Percentiles rank a stretch among this genome's conserved stretches.
These are phyloP conservation scores for Alnus glutinosa DNA, from an alignment of 306 rosid species.

Conservation along the genomic window DNA sequence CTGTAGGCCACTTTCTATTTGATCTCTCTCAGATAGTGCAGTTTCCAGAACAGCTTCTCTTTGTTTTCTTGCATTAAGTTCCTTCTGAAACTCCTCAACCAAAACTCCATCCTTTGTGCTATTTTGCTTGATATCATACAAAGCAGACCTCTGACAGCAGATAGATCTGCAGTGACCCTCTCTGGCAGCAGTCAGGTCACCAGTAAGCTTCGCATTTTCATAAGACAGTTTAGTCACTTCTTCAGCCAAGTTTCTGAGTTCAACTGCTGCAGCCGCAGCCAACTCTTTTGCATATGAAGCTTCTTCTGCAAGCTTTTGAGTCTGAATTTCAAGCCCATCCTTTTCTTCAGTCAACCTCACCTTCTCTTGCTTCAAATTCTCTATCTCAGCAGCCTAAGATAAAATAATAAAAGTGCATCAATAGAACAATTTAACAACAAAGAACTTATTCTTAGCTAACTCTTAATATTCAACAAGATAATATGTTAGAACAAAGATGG, in stretches of 20 bases:
- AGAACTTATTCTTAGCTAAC: neutral
- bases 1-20: slow-evolving; percentile 55
- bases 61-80: slow-evolving; percentile 58
- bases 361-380: slow-evolving; percentile 74
- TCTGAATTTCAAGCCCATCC: slow-evolving; percentile 76
- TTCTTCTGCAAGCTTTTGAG: slow-evolving; percentile 72
- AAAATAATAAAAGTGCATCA: slow-evolving; percentile 21
- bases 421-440: neutral
- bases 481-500: slow-evolving; percentile 8
- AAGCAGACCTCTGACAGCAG: slow-evolving; percentile 44
- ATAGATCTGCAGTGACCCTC: slow-evolving; percentile 45
- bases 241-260: slow-evolving; percentile 81
- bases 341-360: slow-evolving; percentile 67
- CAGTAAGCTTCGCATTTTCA: slow-evolving; percentile 66
- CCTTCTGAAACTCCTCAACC: slow-evolving; percentile 60
- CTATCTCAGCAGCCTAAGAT: slow-evolving; percentile 69
- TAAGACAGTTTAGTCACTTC: slow-evolving; percentile 80
- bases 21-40: slow-evolving; percentile 53
- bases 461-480: slow-evolving; percentile 7
- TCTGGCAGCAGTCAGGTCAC: slow-evolving; percentile 58
- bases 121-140: slow-evolving; percentile 45
- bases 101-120: slow-evolving; percentile 39
- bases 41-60: slow-evolving; percentile 69
- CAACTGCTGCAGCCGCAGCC: slow-evolving; percentile 86
- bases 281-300: slow-evolving; percentile 89